Evolutionary conservation across 495 filamentous ascomycete genomes (phyloP), one percentile per base, ranked within the genome.

Genomic region (Trichoderma asperelloides): DNA sequence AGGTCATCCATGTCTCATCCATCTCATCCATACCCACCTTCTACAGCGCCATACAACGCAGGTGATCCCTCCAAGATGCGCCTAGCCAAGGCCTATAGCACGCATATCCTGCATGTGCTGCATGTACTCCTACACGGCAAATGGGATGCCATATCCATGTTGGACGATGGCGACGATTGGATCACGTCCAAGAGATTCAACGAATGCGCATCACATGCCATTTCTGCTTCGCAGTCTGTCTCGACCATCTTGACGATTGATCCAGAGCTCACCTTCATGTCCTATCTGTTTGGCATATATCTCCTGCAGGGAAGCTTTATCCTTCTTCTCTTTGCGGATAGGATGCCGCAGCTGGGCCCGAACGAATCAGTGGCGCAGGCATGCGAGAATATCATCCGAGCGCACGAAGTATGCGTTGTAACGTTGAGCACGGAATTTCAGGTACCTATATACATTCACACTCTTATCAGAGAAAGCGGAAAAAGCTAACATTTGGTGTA

Each of bases 51-150:
- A 21, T 40, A 39, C 33, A 40, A 39, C 6, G 62, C 62, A 6
- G 16, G 66, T 25, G 66, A 68, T 63, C 66, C 45, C 16, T 64
- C 62, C 12, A 47, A 63, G 25, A 88, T 88, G 8, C 86, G 82
- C 69, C 88, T 90, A 74, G 88, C 90, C 8, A 84, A 89, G 23
- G 88, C 89, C 2, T 93, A 93, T 71, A 87, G 88, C 60, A 90
- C 85, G 43, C 82, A 86, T 67, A 79, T 87, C 27, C 80, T 86
- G 71, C 83, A 86, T 66, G 85, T 87, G 39, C 77, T 87, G 2
- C 80, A 86, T 65, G 84, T 87, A 25, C 76, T 87, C 0, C 73
- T 85, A 8, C 76, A 84, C 63, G 83, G 84, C 6, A 85, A 87
- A 72, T 86, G 83, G 84, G 85, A 87, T 68, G 82, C 84, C 16